Evolutionary conservation across 768 basidiomycete species (phyloP).

Genomic region (Collybiopsis luxurians): DNA sequence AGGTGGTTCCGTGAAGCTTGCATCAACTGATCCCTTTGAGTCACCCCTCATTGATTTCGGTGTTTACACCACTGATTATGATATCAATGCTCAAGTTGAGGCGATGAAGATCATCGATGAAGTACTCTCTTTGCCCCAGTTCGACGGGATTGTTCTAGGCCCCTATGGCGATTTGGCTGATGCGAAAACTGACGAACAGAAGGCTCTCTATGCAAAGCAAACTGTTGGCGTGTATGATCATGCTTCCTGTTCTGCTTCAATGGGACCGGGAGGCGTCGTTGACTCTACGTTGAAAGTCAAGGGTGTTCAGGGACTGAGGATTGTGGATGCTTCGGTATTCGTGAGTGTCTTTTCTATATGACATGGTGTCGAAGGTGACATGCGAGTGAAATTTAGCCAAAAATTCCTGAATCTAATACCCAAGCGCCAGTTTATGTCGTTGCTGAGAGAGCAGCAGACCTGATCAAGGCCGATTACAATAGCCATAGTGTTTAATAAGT

Average conservation of each 20-base stretch:
- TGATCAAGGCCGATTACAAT: conserved; percentile 5
- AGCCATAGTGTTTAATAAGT: no score
- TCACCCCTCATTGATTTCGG: conserved; percentile 40
- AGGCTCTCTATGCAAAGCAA: conserved; percentile 6
- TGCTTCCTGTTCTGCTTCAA: conserved; percentile 25
- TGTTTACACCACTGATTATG: conserved; percentile 25
- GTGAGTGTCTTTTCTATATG: conserved; percentile 9
- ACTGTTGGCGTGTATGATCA: conserved; percentile 16
- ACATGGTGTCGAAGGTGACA: background rate
- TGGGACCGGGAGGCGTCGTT: conserved; percentile 23
- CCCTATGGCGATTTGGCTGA: background rate
- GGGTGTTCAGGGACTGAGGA: conserved; percentile 19
- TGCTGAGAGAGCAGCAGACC: conserved; percentile 16
- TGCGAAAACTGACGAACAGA: conserved; percentile 4
- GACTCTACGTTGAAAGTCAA: conserved; percentile 23
- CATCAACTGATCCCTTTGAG: conserved; percentile 35
- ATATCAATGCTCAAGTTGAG: conserved; percentile 11
- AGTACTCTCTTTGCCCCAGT: conserved; percentile 11
- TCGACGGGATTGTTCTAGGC: conserved; percentile 9
- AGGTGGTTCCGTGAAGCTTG: conserved; percentile 24
- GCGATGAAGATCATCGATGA: conserved; percentile 8
- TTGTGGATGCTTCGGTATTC: conserved; percentile 25
- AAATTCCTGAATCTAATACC: conserved; percentile 14
- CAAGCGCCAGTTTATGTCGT: conserved; percentile 15
- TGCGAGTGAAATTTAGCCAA: no score